phyloP scores from a whole-genome alignment of 108 stramenopile genomes.

The Fragilaria radians region DNA sequence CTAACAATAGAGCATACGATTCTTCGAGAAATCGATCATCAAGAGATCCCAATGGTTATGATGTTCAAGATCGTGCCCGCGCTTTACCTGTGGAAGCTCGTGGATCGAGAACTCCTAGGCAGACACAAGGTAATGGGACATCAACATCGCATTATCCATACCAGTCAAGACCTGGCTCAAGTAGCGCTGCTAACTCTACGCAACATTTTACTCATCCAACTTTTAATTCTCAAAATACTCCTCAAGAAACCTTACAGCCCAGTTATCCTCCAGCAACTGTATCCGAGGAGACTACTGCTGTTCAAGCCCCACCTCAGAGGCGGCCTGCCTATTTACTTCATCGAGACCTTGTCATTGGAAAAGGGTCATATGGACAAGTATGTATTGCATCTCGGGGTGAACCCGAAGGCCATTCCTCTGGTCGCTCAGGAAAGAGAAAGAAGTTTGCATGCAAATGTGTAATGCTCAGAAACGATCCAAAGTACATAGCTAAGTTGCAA shows the following conservation, averaged over 20 bases:
- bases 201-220: not conserved
- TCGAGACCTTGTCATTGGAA: constrained; percentile 84
- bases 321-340: constrained; percentile 86
- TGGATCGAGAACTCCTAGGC: not conserved
- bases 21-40: not conserved
- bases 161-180: not conserved
- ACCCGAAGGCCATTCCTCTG: constrained; percentile 55
- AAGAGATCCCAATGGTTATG: not conserved
- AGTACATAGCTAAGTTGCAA: constrained; percentile 89
- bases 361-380: constrained; percentile 88
- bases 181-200: not conserved
- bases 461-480: constrained; percentile 82
- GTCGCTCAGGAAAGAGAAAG: constrained; percentile 66
- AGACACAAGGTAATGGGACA: not conserved
- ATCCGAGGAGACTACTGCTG: constrained; percentile 37
- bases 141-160: not conserved
- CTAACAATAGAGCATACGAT: not conserved
- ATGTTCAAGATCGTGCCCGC: not conserved
- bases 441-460: constrained; percentile 93
- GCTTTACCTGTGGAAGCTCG: not conserved
- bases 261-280: constrained; percentile 50
- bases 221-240: constrained; percentile 15
- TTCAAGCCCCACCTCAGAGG: constrained; percentile 38
- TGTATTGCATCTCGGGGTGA: constrained; percentile 87
- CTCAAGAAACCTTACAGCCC: constrained; percentile 27